These are phyloP conservation scores for Tricholoma terreum DNA, from an alignment of 768 basidiomycete genomes.

Conservation along the genomic window DNA sequence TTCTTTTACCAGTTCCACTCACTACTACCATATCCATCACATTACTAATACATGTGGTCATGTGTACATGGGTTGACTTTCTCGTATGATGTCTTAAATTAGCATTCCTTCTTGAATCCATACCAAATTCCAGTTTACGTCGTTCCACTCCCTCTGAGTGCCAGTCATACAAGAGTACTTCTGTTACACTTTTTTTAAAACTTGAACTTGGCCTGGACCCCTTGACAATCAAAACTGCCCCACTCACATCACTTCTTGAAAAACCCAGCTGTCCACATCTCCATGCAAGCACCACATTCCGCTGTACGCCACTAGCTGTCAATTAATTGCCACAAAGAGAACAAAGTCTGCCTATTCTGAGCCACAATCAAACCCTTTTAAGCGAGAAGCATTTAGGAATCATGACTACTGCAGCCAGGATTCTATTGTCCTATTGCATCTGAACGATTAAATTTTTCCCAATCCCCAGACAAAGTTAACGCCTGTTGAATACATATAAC, in stretches of 20 bases:
- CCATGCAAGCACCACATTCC: background rate
- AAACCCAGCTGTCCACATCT: background rate
- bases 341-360: background rate
- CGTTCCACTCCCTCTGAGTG: background rate
- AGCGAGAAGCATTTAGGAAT: background rate
- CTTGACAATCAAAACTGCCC: background rate
- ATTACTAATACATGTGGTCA: too few species aligned
- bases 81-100: too few species aligned
- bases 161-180: background rate
- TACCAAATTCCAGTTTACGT: too few species aligned
- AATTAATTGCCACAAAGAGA: background rate
- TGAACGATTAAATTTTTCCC: background rate
- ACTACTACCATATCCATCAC: too few species aligned
- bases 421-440: background rate
- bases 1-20: background rate
- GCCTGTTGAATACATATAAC: too few species aligned
- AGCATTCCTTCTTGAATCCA: too few species aligned
- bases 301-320: background rate
- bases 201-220: background rate
- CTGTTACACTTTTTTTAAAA: background rate
- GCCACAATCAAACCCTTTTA: background rate
- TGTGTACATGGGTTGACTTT: too few species aligned
- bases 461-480: background rate
- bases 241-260: background rate
- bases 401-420: background rate